Conservation (phyloP, 2,329 filamentous ascomycete species). For the Arachnomyces sp. region DNA sequence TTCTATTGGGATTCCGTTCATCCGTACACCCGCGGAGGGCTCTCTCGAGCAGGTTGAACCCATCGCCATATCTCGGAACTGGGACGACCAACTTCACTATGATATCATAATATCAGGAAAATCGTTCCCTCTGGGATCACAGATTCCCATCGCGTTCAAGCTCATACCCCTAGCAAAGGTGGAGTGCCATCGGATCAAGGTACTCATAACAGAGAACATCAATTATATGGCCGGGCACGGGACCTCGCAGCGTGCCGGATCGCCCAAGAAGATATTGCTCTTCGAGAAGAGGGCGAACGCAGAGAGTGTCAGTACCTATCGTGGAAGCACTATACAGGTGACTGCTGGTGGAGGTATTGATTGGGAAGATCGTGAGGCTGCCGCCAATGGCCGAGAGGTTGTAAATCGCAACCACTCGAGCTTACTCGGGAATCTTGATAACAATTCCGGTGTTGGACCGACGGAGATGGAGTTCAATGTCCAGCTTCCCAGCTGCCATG, state of each 20-base stretch:
- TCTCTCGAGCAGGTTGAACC: constrained; percentile 87
- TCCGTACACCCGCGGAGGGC: constrained; percentile 77
- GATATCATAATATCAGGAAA: constrained; percentile 95
- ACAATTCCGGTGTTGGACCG: constrained; percentile 70
- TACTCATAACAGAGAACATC: constrained; percentile 81
- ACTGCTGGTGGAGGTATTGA: constrained; percentile 74
- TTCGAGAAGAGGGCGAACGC: constrained; percentile 84
- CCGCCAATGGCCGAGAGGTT: constrained; percentile 49
- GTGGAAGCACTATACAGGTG: constrained; percentile 67
- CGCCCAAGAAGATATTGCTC: constrained; percentile 72
- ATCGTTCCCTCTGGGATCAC: constrained; percentile 80
- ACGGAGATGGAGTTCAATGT: constrained; percentile 95
- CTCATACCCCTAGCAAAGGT: constrained; percentile 88
- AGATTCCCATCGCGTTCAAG: constrained; percentile 90
- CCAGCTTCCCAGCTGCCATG: constrained; percentile 79
- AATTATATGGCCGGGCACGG: constrained; percentile 87
- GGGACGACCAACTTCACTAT: constrained; percentile 93
- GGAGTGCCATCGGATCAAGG: constrained; percentile 85
- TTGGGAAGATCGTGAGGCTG: constrained; percentile 51
- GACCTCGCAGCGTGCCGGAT: constrained; percentile 75
- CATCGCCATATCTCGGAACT: constrained; percentile 85
- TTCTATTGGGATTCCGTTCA: constrained; percentile 71
- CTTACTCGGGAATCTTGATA: constrained; percentile 69
- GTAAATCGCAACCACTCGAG: constrained; percentile 55
- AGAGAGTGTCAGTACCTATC: constrained; percentile 63